These are phyloP conservation scores for Chalaropsis thielavioides DNA, from an alignment of 2,329 filamentous ascomycete species.

Conservation along the genomic window DNA sequence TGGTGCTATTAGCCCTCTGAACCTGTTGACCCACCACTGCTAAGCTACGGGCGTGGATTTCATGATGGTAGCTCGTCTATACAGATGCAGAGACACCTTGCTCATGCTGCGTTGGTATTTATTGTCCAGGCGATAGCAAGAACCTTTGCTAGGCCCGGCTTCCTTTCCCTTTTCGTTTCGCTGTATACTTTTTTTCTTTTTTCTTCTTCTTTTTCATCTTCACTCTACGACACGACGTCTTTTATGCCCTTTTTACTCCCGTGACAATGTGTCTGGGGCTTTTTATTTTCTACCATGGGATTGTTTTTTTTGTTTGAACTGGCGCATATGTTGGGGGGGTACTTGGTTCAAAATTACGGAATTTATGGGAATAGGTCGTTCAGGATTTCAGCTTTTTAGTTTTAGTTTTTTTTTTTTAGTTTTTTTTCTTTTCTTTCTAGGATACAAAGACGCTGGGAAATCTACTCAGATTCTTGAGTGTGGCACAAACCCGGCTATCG, in stretches of 20 bases:
- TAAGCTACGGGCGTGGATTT: not conserved
- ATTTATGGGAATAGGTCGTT: not conserved
- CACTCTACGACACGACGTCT: not conserved
- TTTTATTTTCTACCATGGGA: not conserved
- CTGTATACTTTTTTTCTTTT: slow-evolving; percentile 7
- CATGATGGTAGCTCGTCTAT: not conserved
- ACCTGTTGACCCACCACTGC: slow-evolving; percentile 15
- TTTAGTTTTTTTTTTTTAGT: not conserved
- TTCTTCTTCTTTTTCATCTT: slow-evolving; percentile 7
- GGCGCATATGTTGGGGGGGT: not conserved
- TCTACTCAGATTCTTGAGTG: not conserved
- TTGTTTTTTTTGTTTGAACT: not conserved
- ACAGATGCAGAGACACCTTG: not conserved
- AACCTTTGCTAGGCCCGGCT: too few relatives aligned
- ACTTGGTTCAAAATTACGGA: slow-evolving; percentile 6
- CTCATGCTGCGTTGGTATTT: not conserved
- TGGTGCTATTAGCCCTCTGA: not conserved
- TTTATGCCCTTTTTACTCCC: not conserved
- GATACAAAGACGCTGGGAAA: not conserved
- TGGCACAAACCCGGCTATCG: not conserved
- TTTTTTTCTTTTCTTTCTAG: not conserved
- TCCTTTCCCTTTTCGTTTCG: slow-evolving; percentile 4
- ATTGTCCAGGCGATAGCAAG: not conserved
- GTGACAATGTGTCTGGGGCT: not conserved
- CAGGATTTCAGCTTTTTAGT: not conserved